Base-by-base conservation (phyloP, 2,329 filamentous ascomycete genomes). In the Aspergillus hortae region DNA sequence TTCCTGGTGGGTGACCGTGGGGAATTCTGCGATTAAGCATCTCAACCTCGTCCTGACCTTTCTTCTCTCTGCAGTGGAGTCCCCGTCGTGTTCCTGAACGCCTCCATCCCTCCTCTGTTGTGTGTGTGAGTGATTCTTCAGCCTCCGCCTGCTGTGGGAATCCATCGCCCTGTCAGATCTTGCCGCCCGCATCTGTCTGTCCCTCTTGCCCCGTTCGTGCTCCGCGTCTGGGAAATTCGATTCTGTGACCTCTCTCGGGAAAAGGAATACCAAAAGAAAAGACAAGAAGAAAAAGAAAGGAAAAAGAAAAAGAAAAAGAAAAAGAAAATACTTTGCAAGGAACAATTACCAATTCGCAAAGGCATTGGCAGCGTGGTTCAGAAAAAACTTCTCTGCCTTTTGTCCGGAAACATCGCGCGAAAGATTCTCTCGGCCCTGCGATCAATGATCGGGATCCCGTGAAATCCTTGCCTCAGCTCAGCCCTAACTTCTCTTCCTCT, bases 1-100 rank as follows among this genome's bases (percentile, higher is more conserved):
- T 56, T 61, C 54, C 61, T 67, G 64, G 67, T 70, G 68, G 67
- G 65, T 68, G 65, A 66, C 67, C 69, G 68, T 71, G 69, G 69
- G 67, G 69, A 71, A 65, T 66, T 67, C 59, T 38, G 60, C 51
- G 59, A 64, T 64, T 66, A 67, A 68, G 64, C 66, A 64, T 68
- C 60, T 61, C 57, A 62, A 61, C 58, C 52, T 62, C 55, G 57
- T 60, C 61, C 60, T 62, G 51, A 62, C 59, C 55, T 61, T 19
- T 58, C 56, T 61, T 42, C 11, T n/a, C 56, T 58, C 60, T 61
- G 49, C 58, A 60, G 67, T 69, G 67, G 67, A 68, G 67, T 68
- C 64, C 35, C 35, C 46, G 47, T 52, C 52, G 56, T 53, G 60
- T 51, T 61, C 58, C 56, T 61, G 52, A 55, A 59, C 56, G 49